These are phyloP conservation scores for Digitaria exilis DNA, from an alignment of 202 grass and related monocot genomes.

Conservation along the genomic window DNA sequence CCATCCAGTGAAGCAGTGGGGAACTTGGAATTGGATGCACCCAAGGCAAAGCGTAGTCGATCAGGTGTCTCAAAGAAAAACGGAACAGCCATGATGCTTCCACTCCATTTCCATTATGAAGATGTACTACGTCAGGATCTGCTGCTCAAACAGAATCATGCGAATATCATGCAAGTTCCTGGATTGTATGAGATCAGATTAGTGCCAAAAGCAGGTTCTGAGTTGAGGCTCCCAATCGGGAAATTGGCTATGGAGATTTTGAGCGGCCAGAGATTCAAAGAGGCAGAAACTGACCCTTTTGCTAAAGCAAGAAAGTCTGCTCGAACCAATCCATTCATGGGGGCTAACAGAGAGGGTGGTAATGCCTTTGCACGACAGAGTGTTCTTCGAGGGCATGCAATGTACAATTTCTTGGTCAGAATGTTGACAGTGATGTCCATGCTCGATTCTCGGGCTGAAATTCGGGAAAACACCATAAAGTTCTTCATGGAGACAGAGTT, in stretches of 20 bases:
- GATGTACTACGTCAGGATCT: constrained; percentile 45
- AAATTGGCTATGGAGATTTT: constrained; percentile 61
- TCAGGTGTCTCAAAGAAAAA: not conserved
- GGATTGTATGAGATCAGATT: constrained; percentile 51
- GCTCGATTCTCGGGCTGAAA: constrained; percentile 20
- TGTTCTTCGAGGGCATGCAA: constrained; percentile 33
- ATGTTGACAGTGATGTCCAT: constrained; percentile 45
- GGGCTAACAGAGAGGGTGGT: constrained; percentile 8
- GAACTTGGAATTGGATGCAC: not conserved
- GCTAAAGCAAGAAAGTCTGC: constrained; percentile 43
- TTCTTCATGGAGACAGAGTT: constrained; percentile 50
- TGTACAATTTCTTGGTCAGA: constrained; percentile 36
- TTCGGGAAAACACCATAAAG: constrained; percentile 40
- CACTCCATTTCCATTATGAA: constrained; percentile 49
- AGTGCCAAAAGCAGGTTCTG: constrained; percentile 39
- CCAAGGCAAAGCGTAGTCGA: constrained; percentile 10
- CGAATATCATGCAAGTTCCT: constrained; percentile 48
- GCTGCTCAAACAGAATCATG: constrained; percentile 56
- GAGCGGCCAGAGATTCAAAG: constrained; percentile 42
- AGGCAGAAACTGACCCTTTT: not conserved
- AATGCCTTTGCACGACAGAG: not conserved
- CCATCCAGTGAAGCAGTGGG: not conserved
- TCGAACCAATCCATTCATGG: constrained; percentile 37
- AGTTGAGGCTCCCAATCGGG: constrained; percentile 43
- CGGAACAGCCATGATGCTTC: constrained; percentile 37